A percentile compares a stretch with the other conserved stretches of the same genome.
These are phyloP conservation scores for Plantago rigida DNA, from an alignment of 305 asterid species.

Conservation along the genomic window DNA sequence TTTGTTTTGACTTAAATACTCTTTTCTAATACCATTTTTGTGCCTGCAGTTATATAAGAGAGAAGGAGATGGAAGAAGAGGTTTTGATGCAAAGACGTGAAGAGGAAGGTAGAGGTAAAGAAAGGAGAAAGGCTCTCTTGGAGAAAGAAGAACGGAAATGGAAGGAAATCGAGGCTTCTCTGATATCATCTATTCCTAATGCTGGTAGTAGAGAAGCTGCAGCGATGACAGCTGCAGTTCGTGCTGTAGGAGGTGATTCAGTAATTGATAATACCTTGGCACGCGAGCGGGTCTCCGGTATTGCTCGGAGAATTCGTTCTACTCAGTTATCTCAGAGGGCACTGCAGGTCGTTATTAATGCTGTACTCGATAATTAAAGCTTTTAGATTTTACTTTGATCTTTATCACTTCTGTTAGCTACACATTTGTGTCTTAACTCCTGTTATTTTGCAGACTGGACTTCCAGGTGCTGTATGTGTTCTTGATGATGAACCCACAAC, in stretches of 20 bases:
- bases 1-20: conserved; percentile 17
- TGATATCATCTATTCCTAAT: conserved; percentile 88
- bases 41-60: conserved; percentile 72
- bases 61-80: conserved; percentile 99
- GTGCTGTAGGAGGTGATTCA: conserved; percentile 99
- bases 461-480: conserved; percentile 83
- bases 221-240: conserved; percentile 98
- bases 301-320: conserved; percentile 88
- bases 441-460: conserved; percentile 63
- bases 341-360: conserved; percentile 52
- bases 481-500: conserved; percentile 98
- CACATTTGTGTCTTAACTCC: conserved; percentile 22
- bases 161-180: conserved; percentile 98
- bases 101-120: conserved; percentile 98
- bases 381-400: neutral
- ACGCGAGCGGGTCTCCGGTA: conserved; percentile 90
- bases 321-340: conserved; percentile 94
- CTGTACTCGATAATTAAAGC: conserved; percentile 1
- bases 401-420: conserved; percentile 1
- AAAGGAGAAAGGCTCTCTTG: conserved; percentile 88
- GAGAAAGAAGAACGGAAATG: conserved; percentile 99
- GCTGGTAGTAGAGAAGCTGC: conserved; percentile 99
- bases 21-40: conserved; percentile 25
- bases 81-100: conserved; percentile 97
- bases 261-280: conserved; percentile 94